Conservation (phyloP, 495 filamentous ascomycete species). For the Poronia punctata region DNA sequence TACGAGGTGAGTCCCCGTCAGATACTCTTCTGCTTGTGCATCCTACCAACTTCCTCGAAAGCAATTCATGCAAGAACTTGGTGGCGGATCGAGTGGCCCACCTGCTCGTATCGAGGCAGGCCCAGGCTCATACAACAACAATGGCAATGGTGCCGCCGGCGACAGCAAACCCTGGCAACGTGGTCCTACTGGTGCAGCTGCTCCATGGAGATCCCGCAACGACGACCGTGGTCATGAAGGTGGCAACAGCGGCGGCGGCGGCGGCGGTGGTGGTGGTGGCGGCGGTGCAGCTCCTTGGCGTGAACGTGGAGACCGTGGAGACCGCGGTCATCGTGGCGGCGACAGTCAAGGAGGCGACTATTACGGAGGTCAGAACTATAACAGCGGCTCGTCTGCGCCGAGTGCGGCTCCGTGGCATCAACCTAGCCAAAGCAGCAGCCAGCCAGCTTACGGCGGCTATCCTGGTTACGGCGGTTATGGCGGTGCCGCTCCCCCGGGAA, state of each 20-base stretch:
- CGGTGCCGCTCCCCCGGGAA: slow-evolving; percentile 45
- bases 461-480: slow-evolving; percentile 10
- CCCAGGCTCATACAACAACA: slow-evolving; percentile 51
- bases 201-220: slow-evolving; percentile 60
- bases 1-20: slow-evolving; percentile 73
- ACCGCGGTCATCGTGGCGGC: slow-evolving; percentile 30
- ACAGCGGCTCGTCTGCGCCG: slow-evolving; percentile 34
- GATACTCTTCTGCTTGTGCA: too few species aligned
- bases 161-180: slow-evolving; percentile 85
- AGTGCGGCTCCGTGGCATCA: slow-evolving; percentile 68
- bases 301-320: too few species aligned
- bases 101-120: slow-evolving; percentile 85
- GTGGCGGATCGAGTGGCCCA: slow-evolving; percentile 61
- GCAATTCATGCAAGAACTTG: slow-evolving; percentile 98
- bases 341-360: slow-evolving; percentile 30
- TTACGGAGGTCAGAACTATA: slow-evolving; percentile 39
- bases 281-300: slow-evolving; percentile 48
- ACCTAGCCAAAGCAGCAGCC: slow-evolving; percentile 38
- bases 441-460: slow-evolving; percentile 46
- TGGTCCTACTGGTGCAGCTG: slow-evolving; percentile 78
- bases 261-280: slow-evolving; percentile 33
- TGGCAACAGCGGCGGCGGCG: slow-evolving; percentile 15
- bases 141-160: slow-evolving; percentile 32
- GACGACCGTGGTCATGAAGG: slow-evolving; percentile 35
- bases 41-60: too few species aligned